Percentiles rank a stretch among this genome's conserved stretches.
Conservation (phyloP, 495 filamentous ascomycete genomes). For the Xylaria nigripes region DNA sequence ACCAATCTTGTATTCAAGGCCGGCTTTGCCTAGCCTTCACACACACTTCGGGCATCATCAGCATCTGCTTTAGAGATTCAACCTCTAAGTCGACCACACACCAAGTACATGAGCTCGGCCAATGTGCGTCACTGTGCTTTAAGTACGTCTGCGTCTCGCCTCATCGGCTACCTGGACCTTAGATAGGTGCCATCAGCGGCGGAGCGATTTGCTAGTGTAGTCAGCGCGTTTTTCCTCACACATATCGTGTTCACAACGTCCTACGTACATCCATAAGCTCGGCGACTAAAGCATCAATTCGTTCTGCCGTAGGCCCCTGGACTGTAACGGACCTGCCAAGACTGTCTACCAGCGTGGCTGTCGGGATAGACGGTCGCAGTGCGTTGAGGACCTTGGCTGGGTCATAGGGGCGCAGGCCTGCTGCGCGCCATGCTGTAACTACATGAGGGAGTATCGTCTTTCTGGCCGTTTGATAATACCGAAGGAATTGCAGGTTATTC, state of each 20-base stretch:
- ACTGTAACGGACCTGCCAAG: neutral
- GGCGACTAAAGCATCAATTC: neutral
- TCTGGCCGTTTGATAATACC: neutral
- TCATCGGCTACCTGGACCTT: neutral
- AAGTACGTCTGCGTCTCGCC: neutral
- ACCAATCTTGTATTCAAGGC: too few species aligned
- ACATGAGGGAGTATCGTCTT: neutral
- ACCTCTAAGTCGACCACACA: too few species aligned
- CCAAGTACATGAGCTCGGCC: too few species aligned
- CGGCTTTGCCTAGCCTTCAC: too few species aligned
- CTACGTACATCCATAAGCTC: neutral
- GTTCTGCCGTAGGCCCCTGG: neutral
- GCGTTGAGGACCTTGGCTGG: neutral
- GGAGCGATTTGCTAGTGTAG: neutral
- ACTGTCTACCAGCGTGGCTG: neutral
- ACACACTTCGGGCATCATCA: too few species aligned
- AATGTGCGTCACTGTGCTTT: too few species aligned
- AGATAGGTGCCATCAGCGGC: neutral
- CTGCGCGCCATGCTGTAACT: neutral
- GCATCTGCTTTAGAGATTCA: too few species aligned
- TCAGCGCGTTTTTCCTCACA: neutral
- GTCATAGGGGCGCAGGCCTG: neutral
- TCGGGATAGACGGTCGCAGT: neutral
- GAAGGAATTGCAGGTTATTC: neutral
- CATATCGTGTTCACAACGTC: neutral